Percentiles rank a stretch among this genome's conserved stretches.
Conservation (phyloP, 1,139 yeast genomes). For the Saccharomyces hybrid region DNA sequence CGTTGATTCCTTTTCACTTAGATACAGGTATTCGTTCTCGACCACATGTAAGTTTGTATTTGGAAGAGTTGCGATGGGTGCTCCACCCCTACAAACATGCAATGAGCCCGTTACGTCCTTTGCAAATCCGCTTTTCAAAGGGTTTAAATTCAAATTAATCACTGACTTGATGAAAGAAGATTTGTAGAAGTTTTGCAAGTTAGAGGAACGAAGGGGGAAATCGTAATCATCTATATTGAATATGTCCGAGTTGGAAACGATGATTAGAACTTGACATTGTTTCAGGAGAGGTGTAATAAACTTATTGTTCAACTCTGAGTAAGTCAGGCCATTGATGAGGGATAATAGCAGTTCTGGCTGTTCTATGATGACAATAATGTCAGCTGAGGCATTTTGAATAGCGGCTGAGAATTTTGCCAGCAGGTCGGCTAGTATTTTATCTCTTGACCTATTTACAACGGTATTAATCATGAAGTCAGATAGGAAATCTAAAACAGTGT, state of each 20-base stretch:
- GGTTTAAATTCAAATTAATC: slow-evolving; percentile 43
- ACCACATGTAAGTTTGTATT: slow-evolving; percentile 30
- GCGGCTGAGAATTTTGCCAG: slow-evolving; percentile 15
- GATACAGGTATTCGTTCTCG: slow-evolving; percentile 61
- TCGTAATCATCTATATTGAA: slow-evolving; percentile 12
- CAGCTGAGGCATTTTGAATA: neutral
- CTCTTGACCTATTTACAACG: slow-evolving; percentile 26
- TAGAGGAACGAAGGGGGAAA: slow-evolving; percentile 4
- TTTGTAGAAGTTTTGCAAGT: slow-evolving; percentile 19
- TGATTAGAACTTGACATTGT: slow-evolving; percentile 21
- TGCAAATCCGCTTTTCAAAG: slow-evolving; percentile 75
- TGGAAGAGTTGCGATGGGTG: slow-evolving; percentile 25
- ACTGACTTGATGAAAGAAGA: slow-evolving; percentile 22
- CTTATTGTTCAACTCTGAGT: slow-evolving; percentile 22
- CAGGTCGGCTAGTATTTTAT: slow-evolving; percentile 13
- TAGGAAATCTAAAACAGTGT: slow-evolving; percentile 19
- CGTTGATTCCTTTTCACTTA: slow-evolving; percentile 47
- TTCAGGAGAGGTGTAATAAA: slow-evolving; percentile 25
- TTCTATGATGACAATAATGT: slow-evolving; percentile 22
- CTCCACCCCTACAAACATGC: slow-evolving; percentile 49
- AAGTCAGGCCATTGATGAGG: slow-evolving; percentile 20
- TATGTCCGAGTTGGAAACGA: slow-evolving; percentile 20
- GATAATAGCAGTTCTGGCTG: slow-evolving; percentile 30
- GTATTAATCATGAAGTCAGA: slow-evolving; percentile 22
- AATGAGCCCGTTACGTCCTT: slow-evolving; percentile 73